These are phyloP conservation scores for Triticum timopheevii DNA, from an alignment of 176 grass and related monocot genomes.

Conservation along the genomic window DNA sequence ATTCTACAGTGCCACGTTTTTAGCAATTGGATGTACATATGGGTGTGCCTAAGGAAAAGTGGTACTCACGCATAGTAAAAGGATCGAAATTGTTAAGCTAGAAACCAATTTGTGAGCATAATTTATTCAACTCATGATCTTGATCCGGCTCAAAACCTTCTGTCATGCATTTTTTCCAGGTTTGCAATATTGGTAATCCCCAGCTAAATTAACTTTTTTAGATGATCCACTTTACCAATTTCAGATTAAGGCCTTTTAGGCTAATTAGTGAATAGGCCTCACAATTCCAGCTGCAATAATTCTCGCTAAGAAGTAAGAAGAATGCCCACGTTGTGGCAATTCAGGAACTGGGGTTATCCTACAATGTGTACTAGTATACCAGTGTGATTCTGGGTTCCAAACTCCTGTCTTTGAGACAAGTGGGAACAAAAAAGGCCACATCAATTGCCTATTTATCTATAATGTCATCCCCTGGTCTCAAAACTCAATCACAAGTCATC, in stretches of 20 bases:
- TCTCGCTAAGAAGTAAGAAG: too few species aligned
- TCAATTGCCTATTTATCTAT: slow-evolving; percentile 12
- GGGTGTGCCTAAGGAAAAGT: background rate
- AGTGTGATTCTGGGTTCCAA: background rate
- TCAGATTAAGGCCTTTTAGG: slow-evolving; percentile 16
- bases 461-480: background rate
- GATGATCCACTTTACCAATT: background rate
- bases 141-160: background rate
- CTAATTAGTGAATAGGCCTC: slow-evolving; percentile 10
- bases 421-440: slow-evolving; percentile 12
- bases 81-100: background rate
- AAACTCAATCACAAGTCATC: background rate
- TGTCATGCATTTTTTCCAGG: background rate
- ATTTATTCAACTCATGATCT: background rate
- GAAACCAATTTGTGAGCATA: background rate
- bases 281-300: background rate
- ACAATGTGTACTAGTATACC: too few species aligned
- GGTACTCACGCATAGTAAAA: background rate
- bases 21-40: background rate
- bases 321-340: too few species aligned
- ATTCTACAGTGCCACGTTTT: background rate
- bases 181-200: slow-evolving; percentile 3
- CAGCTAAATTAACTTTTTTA: slow-evolving; percentile 10
- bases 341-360: too few species aligned
- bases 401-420: background rate